Percentiles rank a stretch among this genome's conserved stretches.
Evolutionary conservation across 495 filamentous ascomycete species (phyloP).

Genomic region (Glutinoglossum americanum): DNA sequence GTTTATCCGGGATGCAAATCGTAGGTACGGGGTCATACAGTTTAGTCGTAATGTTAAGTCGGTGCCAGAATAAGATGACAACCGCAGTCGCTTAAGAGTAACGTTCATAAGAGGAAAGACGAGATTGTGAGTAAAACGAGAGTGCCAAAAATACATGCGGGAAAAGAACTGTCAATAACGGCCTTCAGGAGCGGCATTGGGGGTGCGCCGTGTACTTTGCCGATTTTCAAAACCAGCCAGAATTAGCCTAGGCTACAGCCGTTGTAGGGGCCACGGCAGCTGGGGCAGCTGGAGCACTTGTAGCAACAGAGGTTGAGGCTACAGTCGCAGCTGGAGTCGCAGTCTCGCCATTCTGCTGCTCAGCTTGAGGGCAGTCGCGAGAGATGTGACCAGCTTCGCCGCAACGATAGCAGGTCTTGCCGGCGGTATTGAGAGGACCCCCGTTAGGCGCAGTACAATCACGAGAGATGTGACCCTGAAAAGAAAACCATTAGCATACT

Average conservation of each 20-base stretch:
- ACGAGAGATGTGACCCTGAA: conserved; percentile 73
- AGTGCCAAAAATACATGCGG: neutral
- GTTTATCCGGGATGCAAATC: conserved; percentile 13
- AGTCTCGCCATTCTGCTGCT: conserved; percentile 22
- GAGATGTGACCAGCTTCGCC: conserved; percentile 91
- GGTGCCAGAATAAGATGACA: conserved; percentile 11
- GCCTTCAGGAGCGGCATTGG: conserved; percentile 7
- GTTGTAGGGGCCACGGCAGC: conserved; percentile 25
- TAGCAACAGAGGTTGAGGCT: conserved; percentile 6
- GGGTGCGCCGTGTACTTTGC: neutral
- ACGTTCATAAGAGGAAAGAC: conserved; percentile 3
- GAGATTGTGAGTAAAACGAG: neutral
- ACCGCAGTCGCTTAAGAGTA: conserved; percentile 10
- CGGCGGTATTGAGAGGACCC: conserved; percentile 80
- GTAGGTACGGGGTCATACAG: conserved; percentile 15
- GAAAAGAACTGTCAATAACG: conserved; percentile 1
- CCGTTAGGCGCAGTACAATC: conserved; percentile 97
- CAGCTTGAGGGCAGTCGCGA: conserved; percentile 62
- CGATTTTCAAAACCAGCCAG: neutral
- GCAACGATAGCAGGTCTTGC: conserved; percentile 98
- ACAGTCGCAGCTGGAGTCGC: conserved; percentile 18
- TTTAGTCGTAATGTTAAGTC: conserved; percentile 2
- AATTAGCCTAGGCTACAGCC: conserved; percentile 30
- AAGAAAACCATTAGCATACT: neutral
- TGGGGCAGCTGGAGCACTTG: conserved; percentile 12